phyloP scores from a whole-genome alignment of 2,329 filamentous ascomycete genomes.

The Pseudogymnoascus pannorum region DNA sequence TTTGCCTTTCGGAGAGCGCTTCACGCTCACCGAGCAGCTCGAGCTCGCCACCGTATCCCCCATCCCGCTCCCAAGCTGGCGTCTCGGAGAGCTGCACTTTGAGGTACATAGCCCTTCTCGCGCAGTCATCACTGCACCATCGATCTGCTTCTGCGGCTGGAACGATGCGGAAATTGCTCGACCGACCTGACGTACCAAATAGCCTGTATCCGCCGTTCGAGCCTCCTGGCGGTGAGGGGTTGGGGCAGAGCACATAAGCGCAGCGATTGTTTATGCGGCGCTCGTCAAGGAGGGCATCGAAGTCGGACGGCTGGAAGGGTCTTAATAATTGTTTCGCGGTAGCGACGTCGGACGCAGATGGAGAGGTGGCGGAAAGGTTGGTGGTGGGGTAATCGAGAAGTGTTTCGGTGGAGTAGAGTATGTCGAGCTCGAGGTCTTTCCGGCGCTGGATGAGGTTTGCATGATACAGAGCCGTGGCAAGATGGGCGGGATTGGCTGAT shows the following conservation, averaged over 20 bases:
- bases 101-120: slow-evolving; percentile 72
- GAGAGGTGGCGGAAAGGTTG: slow-evolving; percentile 43
- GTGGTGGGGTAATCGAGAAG: slow-evolving; percentile 34
- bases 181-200: slow-evolving; percentile 41
- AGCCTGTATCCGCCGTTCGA: slow-evolving; percentile 62
- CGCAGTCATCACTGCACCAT: slow-evolving; percentile 81
- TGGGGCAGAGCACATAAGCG: slow-evolving; percentile 74
- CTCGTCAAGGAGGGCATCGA: slow-evolving; percentile 81
- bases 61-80: slow-evolving; percentile 72
- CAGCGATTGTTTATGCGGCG: slow-evolving; percentile 77
- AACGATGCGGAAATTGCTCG: slow-evolving; percentile 58
- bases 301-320: slow-evolving; percentile 79
- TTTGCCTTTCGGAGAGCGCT: slow-evolving; percentile 37
- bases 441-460: slow-evolving; percentile 75
- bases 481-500: slow-evolving; percentile 36
- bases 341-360: slow-evolving; percentile 51
- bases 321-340: slow-evolving; percentile 60
- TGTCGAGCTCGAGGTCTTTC: slow-evolving; percentile 68
- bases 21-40: slow-evolving; percentile 62
- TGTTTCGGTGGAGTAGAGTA: slow-evolving; percentile 63
- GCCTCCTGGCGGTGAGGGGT: slow-evolving; percentile 49
- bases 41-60: slow-evolving; percentile 34
- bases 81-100: slow-evolving; percentile 82
- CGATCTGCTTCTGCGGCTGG: slow-evolving; percentile 66
- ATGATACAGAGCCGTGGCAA: slow-evolving; percentile 64